A percentile compares a stretch with the other conserved stretches of the same genome.
phyloP scores from a whole-genome alignment of 2,329 filamentous ascomycete species.

The Penicillium digitatum region DNA sequence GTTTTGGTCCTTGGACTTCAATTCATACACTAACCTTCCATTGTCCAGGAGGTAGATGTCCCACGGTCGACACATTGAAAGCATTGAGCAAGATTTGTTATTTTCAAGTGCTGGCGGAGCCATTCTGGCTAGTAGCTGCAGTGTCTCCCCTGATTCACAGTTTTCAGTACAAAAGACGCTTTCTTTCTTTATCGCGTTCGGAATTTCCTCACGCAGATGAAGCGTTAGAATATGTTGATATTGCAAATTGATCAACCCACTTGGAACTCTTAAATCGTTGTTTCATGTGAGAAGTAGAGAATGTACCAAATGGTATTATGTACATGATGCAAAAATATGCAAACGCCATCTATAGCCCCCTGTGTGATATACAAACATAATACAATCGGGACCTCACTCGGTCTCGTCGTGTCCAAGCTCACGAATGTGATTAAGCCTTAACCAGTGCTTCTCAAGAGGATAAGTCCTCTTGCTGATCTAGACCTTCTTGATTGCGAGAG shows the following conservation, averaged over 20 bases:
- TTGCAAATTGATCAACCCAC: not conserved
- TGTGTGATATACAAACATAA: slow-evolving; percentile 19
- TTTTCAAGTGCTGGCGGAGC: slow-evolving; percentile 29
- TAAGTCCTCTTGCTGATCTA: not conserved
- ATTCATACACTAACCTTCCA: slow-evolving; percentile 53
- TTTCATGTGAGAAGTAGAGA: slow-evolving; percentile 6
- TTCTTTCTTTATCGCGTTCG: not conserved
- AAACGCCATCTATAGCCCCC: slow-evolving; percentile 17
- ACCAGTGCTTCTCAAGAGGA: not conserved
- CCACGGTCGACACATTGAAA: slow-evolving; percentile 63
- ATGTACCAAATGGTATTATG: slow-evolving; percentile 12
- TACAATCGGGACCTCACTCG: slow-evolving; percentile 8
- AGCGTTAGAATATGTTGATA: not conserved
- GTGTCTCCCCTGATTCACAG: slow-evolving; percentile 14
- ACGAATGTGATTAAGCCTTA: not conserved
- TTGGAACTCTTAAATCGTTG: not conserved
- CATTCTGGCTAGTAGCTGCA: slow-evolving; percentile 15
- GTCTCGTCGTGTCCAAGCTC: not conserved
- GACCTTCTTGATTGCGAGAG: not conserved
- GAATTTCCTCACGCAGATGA: not conserved
- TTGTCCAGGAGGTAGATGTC: slow-evolving; percentile 62
- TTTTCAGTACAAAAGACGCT: not conserved
- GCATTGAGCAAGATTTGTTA: slow-evolving; percentile 61
- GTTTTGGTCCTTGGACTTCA: not conserved
- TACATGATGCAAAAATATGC: slow-evolving; percentile 14